Evolutionary conservation across 2,329 filamentous ascomycete species (phyloP).

Genomic region (Ophiosphaerella korrae): DNA sequence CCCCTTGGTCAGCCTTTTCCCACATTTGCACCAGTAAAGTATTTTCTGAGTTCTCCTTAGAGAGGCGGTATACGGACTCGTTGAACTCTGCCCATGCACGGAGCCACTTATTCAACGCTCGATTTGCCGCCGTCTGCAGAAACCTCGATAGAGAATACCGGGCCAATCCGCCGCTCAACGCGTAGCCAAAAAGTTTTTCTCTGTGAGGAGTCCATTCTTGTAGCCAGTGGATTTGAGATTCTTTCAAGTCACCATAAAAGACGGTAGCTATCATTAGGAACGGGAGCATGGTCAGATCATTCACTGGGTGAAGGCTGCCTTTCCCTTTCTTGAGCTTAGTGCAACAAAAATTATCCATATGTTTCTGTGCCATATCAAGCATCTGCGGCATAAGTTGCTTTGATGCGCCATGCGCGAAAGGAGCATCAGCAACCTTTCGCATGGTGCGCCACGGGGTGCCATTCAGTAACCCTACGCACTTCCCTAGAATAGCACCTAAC

Average conservation of each 20-base stretch:
- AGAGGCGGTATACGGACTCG: neutral
- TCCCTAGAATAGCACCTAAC: slow-evolving; percentile 48
- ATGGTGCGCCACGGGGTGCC: slow-evolving; percentile 27
- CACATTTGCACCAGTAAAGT: neutral
- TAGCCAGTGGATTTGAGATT: slow-evolving; percentile 28
- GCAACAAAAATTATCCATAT: neutral
- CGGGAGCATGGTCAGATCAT: slow-evolving; percentile 43
- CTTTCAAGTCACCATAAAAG: slow-evolving; percentile 44
- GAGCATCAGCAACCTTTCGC: neutral
- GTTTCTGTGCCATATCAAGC: neutral
- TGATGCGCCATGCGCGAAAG: neutral
- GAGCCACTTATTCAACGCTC: slow-evolving; percentile 11
- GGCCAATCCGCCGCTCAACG: slow-evolving; percentile 45
- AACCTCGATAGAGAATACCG: slow-evolving; percentile 29
- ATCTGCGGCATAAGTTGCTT: neutral
- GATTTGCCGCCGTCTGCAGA: slow-evolving; percentile 35
- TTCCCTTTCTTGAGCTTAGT: neutral
- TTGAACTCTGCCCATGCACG: slow-evolving; percentile 40
- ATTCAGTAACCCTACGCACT: slow-evolving; percentile 50
- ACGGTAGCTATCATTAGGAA: slow-evolving; percentile 48
- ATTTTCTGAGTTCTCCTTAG: neutral
- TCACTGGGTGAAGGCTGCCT: slow-evolving; percentile 24
- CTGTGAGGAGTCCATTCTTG: slow-evolving; percentile 24
- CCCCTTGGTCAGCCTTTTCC: neutral
- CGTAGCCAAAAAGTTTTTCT: slow-evolving; percentile 41